Conservation (phyloP, 1,139 yeast genomes). For the Candida smagusa region DNA sequence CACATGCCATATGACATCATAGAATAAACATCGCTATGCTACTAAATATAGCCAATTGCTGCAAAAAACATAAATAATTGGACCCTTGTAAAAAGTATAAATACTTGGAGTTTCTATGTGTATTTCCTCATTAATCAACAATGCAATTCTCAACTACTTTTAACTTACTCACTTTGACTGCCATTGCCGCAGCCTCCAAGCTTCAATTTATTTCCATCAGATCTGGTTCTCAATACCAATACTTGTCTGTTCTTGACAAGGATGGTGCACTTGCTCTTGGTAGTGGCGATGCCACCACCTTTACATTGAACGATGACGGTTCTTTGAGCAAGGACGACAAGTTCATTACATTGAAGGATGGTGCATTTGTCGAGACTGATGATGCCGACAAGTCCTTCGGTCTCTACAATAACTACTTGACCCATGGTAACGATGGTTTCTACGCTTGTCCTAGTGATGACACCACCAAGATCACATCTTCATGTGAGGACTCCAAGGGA, state of each 20-base stretch:
- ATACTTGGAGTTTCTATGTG: no score
- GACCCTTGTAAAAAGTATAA: no score
- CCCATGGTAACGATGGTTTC: conserved; percentile 14
- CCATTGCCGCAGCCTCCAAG: conserved; percentile 23
- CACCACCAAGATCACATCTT: conserved; percentile 9
- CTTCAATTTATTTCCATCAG: conserved; percentile 17
- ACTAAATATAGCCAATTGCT: no score
- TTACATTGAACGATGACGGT: conserved; percentile 19
- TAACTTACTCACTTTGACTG: conserved; percentile 17
- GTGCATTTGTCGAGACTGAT: conserved; percentile 12
- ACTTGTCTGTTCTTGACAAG: conserved; percentile 10
- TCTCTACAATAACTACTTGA: conserved; percentile 14
- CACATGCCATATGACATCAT: no score
- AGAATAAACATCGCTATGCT: no score
- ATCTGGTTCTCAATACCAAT: conserved; percentile 25
- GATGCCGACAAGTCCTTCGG: conserved; percentile 17
- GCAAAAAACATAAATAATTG: no score
- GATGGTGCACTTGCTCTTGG: conserved; percentile 16
- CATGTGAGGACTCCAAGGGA: conserved; percentile 10
- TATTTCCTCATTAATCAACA: no score
- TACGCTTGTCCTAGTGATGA: conserved; percentile 19
- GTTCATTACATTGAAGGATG: conserved; percentile 11
- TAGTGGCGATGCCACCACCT: conserved; percentile 13
- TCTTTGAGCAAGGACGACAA: conserved; percentile 16
- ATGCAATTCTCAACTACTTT: conserved; percentile 15